Evolutionary conservation across 2,329 filamentous ascomycete species (phyloP), one percentile per base, ranked within the genome.

Genomic region (Allantophomopsis lycopodina): DNA sequence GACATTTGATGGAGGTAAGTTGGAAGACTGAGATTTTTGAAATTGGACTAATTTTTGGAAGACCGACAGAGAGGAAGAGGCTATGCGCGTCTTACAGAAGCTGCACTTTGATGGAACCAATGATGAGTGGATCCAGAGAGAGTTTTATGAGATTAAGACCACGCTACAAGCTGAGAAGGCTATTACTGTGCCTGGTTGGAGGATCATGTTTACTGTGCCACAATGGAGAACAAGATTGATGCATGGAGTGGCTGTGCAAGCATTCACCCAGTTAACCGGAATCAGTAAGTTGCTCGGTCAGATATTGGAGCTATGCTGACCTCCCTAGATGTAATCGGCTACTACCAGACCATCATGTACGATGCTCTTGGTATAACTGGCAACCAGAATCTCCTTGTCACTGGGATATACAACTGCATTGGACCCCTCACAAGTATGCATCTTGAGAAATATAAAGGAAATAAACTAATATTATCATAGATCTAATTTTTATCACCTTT

Each of bases 231-330:
- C 66, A 36, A 65, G 78, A 13, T 66, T 81, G 38, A 55, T 78
- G 46, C 71, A 79, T 44, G 78, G 72, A 16, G 69, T 69, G 33
- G 57, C 73, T 23, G 69, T 79, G 32, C 76, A 83, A 52, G 66
- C 76, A 44, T 77, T 82, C 48, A 75, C 76, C 2, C 76, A 81
- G 46, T 69, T 81, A 49, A 70, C 66, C n/a, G 73, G 72, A 34
- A 71, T 73, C 48, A 72, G 60, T 60, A 54, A 36, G 47, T 23
- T 12, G 23, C 4, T n/a, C 28, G 7, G 10, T 6, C 10, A 3
- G 23, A 28, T 3, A 8, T 28, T 6, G 8, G 11, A 28, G 10
- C 10, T 3, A 28, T 6, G 7, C 23, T 28, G 11, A 28, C 23
- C 8, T 28, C 23, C 10, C 23, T 30, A 51, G 66, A 78, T 48